Base-by-base conservation (phyloP, 2,329 filamentous ascomycete species). In the Aureobasidium sp. region DNA sequence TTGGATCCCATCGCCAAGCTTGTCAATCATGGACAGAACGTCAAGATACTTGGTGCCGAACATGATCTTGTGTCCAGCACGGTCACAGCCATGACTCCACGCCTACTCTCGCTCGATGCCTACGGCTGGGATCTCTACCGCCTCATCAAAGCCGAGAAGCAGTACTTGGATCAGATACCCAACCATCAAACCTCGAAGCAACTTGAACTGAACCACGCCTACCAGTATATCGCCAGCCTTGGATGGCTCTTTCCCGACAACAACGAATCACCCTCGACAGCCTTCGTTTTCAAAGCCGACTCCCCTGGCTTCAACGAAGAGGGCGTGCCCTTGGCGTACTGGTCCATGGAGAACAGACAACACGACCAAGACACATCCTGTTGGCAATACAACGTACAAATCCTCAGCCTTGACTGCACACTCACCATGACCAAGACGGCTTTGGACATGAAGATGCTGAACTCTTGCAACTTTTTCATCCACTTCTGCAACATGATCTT, bases 21-120 rank as follows among this genome's bases (percentile, higher is more conserved):
- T 48, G 37, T 48, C 27, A 58, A 35, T 19, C 40, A 37, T 47
- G 54, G 29, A 39, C 54, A 58, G 42, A 58, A 58, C 2, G 40
- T 58, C 54, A 58, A 45, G 40, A 47, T 58, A 45, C 37, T 45
- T 35, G 54, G 54, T 37, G 42, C 42, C 37, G 54, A 58, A 47
- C 54, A 24, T 29, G 42, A 37, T 47, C 40, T 58, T 48, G 54
- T 42, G 9, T 37, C 40, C n/a, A 27, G 29, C 31, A 58, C 54
- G 17, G 24, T 45, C 42, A 48, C 22, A 58, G 27, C 31, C 19
- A 58, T 58, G 54, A 58, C 40, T 12, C 27, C 29, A 47, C 40
- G 54, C 19, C 24, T 58, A 12, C n/a, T 58, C 42, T 58, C 40
- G 42, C 40, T 48, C 37, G 54, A 58, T 48, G 54, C 42, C 19